Percentiles rank a stretch among this genome's conserved stretches.
phyloP scores from a whole-genome alignment of 2,329 filamentous ascomycete genomes.

The Ascochyta koolunga region DNA sequence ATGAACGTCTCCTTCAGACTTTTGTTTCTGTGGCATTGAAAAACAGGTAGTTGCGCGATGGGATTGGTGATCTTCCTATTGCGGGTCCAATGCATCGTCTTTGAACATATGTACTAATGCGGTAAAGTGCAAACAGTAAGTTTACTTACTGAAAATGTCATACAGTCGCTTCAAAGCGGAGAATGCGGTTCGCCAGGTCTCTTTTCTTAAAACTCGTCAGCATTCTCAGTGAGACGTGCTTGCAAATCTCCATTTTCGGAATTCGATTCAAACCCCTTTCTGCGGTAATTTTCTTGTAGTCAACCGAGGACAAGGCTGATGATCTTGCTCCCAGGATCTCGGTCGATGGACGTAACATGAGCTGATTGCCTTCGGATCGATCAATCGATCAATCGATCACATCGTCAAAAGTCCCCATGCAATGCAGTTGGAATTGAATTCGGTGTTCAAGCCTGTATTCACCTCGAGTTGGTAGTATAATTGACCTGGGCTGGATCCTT shows the following conservation, averaged over 20 bases:
- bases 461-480: not conserved
- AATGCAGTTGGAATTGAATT: not conserved
- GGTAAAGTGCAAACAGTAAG: not conserved
- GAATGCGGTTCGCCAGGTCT: not conserved
- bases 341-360: not conserved
- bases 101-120: not conserved
- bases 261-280: not conserved
- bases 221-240: not conserved
- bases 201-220: not conserved
- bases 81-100: not conserved
- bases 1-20: not conserved
- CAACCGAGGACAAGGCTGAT: not conserved
- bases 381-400: constrained; percentile 4
- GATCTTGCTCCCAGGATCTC: not conserved
- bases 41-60: not conserved
- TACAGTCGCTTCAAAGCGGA: not conserved
- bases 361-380: not conserved
- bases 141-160: not conserved
- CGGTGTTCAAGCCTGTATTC: not conserved
- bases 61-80: not conserved
- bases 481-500: not conserved
- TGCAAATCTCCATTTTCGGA: not conserved
- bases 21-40: not conserved
- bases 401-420: not conserved
- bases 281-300: not conserved